phyloP scores from a whole-genome alignment of 2,329 filamentous ascomycete genomes.

The Periconia sp. region DNA sequence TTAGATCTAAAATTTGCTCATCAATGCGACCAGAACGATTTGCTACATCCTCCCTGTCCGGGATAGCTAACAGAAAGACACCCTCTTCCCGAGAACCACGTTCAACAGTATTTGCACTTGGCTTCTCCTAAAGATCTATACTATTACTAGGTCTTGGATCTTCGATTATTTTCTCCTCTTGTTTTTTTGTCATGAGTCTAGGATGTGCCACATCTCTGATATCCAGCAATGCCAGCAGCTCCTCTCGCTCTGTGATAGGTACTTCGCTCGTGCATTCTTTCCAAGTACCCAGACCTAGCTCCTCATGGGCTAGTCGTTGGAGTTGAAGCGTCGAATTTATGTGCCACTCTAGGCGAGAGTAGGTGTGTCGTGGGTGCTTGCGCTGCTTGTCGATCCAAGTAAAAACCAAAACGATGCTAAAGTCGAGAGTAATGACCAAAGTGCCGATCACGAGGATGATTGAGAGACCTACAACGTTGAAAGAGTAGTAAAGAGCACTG shows the following conservation, averaged over 20 bases:
- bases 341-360: constrained; percentile 1
- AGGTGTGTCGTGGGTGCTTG: constrained; percentile 2
- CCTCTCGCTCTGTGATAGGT: constrained; percentile 1
- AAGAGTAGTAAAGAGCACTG: constrained; percentile 23
- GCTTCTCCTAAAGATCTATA: no score
- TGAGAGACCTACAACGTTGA: constrained; percentile 26
- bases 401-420: constrained; percentile 12
- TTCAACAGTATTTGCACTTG: no score
- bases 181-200: no score
- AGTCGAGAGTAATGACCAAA: constrained; percentile 17
- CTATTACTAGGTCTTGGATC: no score
- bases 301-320: constrained; percentile 26
- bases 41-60: no score
- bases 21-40: no score
- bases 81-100: no score
- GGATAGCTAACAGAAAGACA: no score
- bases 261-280: not conserved
- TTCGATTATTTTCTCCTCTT: no score
- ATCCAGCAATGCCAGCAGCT: constrained; percentile 2
- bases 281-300: not conserved
- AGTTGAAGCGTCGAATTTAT: constrained; percentile 15
- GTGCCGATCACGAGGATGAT: constrained; percentile 22
- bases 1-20: no score
- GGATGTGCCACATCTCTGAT: constrained; percentile 2
- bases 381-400: constrained; percentile 5